phyloP scores from a whole-genome alignment of 2,329 filamentous ascomycete species.

The Colletotrichum eremochloae region DNA sequence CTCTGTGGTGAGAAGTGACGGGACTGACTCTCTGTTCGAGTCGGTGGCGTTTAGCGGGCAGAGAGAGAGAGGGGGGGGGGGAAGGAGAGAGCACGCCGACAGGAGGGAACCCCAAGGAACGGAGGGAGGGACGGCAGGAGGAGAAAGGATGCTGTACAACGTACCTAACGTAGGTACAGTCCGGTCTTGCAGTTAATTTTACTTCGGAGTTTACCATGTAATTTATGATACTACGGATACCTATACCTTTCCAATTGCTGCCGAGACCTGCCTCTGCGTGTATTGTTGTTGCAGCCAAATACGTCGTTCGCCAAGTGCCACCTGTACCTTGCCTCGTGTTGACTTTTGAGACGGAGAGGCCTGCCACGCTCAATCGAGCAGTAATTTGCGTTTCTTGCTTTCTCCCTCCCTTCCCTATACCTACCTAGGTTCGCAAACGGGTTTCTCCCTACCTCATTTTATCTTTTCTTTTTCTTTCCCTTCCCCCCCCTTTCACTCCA shows the following conservation, averaged over 20 bases:
- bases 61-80: neutral
- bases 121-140: neutral
- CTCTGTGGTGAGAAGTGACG: neutral
- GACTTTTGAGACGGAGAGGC: neutral
- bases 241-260: slow-evolving; percentile 1
- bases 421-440: neutral
- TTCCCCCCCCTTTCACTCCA: neutral
- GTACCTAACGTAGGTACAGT: neutral
- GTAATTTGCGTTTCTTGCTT: slow-evolving; percentile 18
- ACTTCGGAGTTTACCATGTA: too few species aligned
- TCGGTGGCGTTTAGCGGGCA: slow-evolving; percentile 27
- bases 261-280: slow-evolving; percentile 14
- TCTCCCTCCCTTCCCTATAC: neutral
- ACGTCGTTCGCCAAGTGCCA: slow-evolving; percentile 20
- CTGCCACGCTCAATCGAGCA: slow-evolving; percentile 23
- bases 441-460: neutral
- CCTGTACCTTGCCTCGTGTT: neutral
- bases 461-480: neutral
- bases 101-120: too few species aligned
- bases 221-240: too few species aligned
- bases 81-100: neutral
- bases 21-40: neutral
- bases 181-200: neutral
- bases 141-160: neutral
- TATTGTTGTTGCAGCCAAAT: neutral